A percentile compares a stretch with the other conserved stretches of the same genome.
Evolutionary conservation across 768 basidiomycete species (phyloP).

Genomic region (Boletus eberwhitei): DNA sequence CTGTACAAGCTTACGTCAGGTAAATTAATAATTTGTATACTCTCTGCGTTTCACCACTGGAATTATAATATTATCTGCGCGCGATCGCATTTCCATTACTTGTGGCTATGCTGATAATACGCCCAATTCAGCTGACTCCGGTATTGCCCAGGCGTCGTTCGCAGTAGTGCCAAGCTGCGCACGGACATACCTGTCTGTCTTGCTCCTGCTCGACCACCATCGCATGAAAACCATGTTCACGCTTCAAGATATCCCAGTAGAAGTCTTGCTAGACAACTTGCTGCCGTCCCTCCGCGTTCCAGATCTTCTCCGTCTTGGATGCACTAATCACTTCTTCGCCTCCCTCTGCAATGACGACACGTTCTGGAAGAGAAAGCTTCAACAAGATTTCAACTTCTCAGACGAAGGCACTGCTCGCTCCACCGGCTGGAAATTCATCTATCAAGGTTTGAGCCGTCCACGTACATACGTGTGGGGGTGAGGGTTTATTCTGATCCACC

Average conservation of each 20-base stretch:
- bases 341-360: slow-evolving; percentile 64
- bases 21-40: background rate
- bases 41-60: background rate
- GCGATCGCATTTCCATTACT: too few species aligned
- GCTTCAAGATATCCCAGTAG: slow-evolving; percentile 61
- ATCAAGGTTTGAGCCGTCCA: slow-evolving; percentile 61
- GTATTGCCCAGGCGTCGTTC: background rate
- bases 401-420: slow-evolving; percentile 67
- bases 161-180: slow-evolving; percentile 2
- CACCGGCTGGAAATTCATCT: slow-evolving; percentile 78
- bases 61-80: background rate
- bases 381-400: slow-evolving; percentile 76
- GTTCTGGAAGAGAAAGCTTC: slow-evolving; percentile 71
- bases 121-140: slow-evolving; percentile 14
- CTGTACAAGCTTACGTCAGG: slow-evolving; percentile 7
- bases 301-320: slow-evolving; percentile 56
- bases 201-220: slow-evolving; percentile 1
- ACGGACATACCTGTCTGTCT: slow-evolving; percentile 1
- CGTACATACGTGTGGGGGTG: slow-evolving; percentile 61
- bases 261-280: slow-evolving; percentile 75
- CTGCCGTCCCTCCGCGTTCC: slow-evolving; percentile 51
- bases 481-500: slow-evolving; percentile 14
- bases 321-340: slow-evolving; percentile 65
- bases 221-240: slow-evolving; percentile 30
- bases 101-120: slow-evolving; percentile 26